Evolutionary conservation across 495 filamentous ascomycete genomes (phyloP), one percentile per base, ranked within the genome.

Genomic region (Chlorociboria aeruginascens): DNA sequence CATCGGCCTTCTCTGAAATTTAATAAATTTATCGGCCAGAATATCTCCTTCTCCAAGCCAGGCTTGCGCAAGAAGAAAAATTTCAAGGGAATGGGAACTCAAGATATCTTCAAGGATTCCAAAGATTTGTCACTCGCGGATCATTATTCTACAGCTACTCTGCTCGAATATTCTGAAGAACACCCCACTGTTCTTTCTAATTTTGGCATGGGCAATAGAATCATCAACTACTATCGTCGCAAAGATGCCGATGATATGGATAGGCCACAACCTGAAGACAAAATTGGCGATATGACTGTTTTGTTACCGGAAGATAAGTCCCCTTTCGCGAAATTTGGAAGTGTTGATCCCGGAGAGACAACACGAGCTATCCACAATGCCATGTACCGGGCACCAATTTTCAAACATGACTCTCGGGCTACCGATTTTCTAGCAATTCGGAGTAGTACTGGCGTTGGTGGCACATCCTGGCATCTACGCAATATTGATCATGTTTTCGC

Each of bases 141-240:
- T 61, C 95, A 89, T 59, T 55, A 59, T 33, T 89, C 93, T 0
- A 81, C 77, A 20, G 79, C 83, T 12, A 69, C 95, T 8, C 71
- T 99, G 12, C 78, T 96, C 31, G 92, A 99, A 66, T 97, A 97
- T 64, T 92, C 87, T 9, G 92, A 99, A 61, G 87, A 97, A 62
- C 83, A 85, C 46, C 92, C 92, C 1, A 83, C 78, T 10, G 84
- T 89, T 48, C 70, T 99, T 51, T 95, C 92, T 7, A 93, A 94
- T 63, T 90, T 95, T 53, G 92, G 89, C 50, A 99, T 99, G 92
- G 90, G 87, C 43, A 90, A 79, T 61, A 82, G 86, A 35, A 77
- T 97, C 35, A 84, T 97, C 66, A 96, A 97, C 57, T 97, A 96
- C 66, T 95, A 95, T 60, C 83, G 92, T 12, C 82, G 89, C 31